Percentiles rank a stretch among this genome's conserved stretches.
These are phyloP conservation scores for Eragrostis tef DNA, from an alignment of 202 grass and related monocot species.

Conservation along the genomic window DNA sequence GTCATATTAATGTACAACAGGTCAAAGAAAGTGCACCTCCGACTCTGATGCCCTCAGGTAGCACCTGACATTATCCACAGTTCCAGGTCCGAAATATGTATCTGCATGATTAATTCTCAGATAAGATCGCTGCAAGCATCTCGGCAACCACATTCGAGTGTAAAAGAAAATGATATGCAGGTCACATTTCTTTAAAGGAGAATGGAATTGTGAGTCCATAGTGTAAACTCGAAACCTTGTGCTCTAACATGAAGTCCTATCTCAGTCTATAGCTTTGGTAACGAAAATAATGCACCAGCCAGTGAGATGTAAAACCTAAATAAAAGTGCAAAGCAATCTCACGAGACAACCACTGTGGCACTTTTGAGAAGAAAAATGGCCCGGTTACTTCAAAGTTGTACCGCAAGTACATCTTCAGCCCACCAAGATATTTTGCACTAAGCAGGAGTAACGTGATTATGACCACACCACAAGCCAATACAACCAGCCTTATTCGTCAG, in stretches of 20 bases:
- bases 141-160: no score
- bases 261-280: constrained; percentile 8
- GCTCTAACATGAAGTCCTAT: background rate
- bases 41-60: constrained; percentile 70
- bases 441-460: no score
- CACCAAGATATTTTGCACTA: background rate
- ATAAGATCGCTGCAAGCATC: background rate
- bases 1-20: constrained; percentile 22
- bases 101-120: constrained; percentile 56
- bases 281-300: background rate
- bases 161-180: background rate
- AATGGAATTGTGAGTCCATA: constrained; percentile 1
- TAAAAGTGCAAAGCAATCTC: background rate
- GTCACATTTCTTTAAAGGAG: background rate
- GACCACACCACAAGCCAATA: background rate
- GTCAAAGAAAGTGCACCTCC: constrained; percentile 60
- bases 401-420: constrained; percentile 13
- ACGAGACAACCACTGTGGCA: background rate
- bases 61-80: constrained; percentile 91
- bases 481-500: background rate
- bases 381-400: background rate
- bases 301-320: background rate
- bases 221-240: no score
- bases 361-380: background rate
- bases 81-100: constrained; percentile 85